Evolutionary conservation across 495 filamentous ascomycete species (phyloP), one percentile per base, ranked within the genome.

Genomic region (Penicillium simplicissimum): DNA sequence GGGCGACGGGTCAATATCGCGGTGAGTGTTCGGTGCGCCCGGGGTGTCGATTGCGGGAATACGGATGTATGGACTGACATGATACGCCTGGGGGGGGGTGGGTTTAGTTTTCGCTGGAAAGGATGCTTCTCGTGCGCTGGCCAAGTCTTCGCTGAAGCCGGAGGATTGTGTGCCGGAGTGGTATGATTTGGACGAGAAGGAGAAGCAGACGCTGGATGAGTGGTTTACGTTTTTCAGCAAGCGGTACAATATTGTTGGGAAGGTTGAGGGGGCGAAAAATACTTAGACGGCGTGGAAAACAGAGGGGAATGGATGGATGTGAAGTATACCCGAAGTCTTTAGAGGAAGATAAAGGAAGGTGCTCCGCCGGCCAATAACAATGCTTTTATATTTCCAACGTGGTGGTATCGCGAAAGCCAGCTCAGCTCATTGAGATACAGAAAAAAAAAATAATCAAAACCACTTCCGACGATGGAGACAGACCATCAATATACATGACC

Each of bases 181-280:
- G 91, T 80, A 87, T 57, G 90, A 95, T 70, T 80, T 99, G 47
- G 74, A 76, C 21, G 93, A 96, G n/a, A 92, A 93, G 76, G 87
- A 97, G 72, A 92, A 97, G 78, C 83, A 80, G 28, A 86, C 88
- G 14, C 79, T 99, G 42, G 81, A 91, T 23, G 96, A 98, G 70
- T 99, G 95, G 95, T 87, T 85, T 55, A 96, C 88, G 4, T 98
- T 96, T 79, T 98, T 98, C 78, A 88, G 87, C 67, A 98, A 97
- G 78, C 82, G 95, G 42, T 98, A 98, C 72, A 97, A 94, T 68
- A 85, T 97, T 58, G 88, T 97, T 42, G 95, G 95, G 35, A 85
- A 85, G 72, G 90, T 96, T 9, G 74, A 87, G 63, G 74, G 71
- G 54, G 77, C 77, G 7, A 74, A 61, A 35, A 79, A 79, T 57